These are phyloP conservation scores for Rhizophagus sp. DNA, from an alignment of 192 early-diverging fungal genomes.

Conservation along the genomic window DNA sequence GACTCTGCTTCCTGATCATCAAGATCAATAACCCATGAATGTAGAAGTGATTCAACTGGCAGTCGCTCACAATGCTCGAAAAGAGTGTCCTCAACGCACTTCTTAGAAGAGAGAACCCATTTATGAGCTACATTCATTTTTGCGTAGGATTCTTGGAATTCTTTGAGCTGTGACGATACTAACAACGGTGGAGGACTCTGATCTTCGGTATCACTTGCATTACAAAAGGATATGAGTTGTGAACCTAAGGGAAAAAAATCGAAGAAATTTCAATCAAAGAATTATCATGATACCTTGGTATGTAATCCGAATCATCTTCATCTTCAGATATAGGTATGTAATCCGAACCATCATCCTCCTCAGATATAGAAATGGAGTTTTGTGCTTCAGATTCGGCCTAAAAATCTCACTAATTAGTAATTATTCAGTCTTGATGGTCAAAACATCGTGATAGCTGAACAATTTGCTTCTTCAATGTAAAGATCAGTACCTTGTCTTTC, in stretches of 20 bases:
- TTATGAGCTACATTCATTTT: slow-evolving; percentile 19
- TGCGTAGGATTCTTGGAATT: slow-evolving; percentile 9
- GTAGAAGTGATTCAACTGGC: background rate
- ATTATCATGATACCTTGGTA: background rate
- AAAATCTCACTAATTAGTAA: too few relatives aligned
- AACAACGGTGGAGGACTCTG: background rate
- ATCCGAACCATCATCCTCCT: too few relatives aligned
- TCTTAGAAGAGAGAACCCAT: background rate
- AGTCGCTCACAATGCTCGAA: slow-evolving; percentile 13
- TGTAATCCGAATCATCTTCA: background rate
- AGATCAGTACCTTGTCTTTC: background rate
- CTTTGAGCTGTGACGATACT: background rate
- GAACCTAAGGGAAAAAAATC: too few relatives aligned
- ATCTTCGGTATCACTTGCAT: background rate
- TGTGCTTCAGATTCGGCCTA: too few relatives aligned
- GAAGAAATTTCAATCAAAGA: background rate
- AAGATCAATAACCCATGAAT: too few relatives aligned
- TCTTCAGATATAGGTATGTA: background rate
- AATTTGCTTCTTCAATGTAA: too few relatives aligned
- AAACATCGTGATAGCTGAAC: too few relatives aligned
- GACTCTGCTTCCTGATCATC: too few relatives aligned
- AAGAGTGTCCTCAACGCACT: slow-evolving; percentile 10
- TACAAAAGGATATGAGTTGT: background rate
- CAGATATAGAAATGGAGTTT: background rate
- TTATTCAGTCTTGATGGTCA: too few relatives aligned